These are phyloP conservation scores for Daldinia bambusicola DNA, from an alignment of 495 filamentous ascomycete genomes.

Conservation along the genomic window DNA sequence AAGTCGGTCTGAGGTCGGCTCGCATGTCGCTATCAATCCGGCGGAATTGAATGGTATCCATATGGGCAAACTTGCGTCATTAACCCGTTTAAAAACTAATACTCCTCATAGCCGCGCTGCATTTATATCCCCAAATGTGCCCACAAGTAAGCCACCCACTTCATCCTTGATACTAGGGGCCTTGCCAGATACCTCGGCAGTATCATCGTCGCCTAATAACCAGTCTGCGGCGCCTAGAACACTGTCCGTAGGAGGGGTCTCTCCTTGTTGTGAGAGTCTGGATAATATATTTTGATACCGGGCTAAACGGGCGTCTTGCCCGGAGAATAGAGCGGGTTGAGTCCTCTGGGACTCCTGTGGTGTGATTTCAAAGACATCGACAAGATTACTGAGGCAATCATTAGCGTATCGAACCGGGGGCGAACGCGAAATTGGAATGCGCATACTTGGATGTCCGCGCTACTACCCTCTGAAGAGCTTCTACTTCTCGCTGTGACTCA, in stretches of 20 bases:
- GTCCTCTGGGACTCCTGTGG: constrained; percentile 55
- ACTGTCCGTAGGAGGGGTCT: constrained; percentile 42
- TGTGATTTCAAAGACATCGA: constrained; percentile 68
- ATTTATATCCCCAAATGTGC: constrained; percentile 62
- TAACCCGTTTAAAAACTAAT: constrained; percentile 25
- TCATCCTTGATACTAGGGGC: constrained; percentile 56
- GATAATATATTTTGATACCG: constrained; percentile 65
- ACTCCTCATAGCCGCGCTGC: constrained; percentile 52
- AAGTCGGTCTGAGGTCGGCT: constrained; percentile 25
- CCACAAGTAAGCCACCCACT: constrained; percentile 57
- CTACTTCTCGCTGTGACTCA: constrained; percentile 67
- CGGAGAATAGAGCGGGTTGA: constrained; percentile 49
- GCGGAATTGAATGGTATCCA: constrained; percentile 13
- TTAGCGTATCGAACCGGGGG: constrained; percentile 39
- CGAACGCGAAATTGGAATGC: not conserved
- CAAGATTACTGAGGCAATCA: constrained; percentile 58
- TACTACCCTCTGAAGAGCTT: constrained; percentile 66
- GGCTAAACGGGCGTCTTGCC: constrained; percentile 57
- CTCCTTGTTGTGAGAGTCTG: constrained; percentile 58
- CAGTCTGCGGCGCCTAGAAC: constrained; percentile 56
- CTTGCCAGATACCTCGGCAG: constrained; percentile 55
- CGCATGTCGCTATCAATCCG: constrained; percentile 13
- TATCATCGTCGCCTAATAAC: constrained; percentile 59
- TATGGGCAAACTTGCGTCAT: constrained; percentile 19
- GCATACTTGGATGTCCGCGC: constrained; percentile 66